Conservation (phyloP, 2,329 filamentous ascomycete genomes). For the Neophaeococcomyces aloes region DNA sequence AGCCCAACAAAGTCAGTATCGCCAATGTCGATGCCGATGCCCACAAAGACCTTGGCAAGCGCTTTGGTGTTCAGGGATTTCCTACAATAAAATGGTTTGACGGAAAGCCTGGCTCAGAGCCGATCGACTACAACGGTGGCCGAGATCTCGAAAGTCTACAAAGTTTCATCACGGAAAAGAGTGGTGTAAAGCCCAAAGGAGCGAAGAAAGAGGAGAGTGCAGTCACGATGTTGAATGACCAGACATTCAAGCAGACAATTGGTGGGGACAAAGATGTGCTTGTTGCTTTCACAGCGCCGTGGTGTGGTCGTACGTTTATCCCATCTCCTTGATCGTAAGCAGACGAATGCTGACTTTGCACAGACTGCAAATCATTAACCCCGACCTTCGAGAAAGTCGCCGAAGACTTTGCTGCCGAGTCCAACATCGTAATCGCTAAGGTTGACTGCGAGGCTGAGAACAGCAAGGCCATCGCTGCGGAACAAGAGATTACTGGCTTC, state of each 20-base stretch:
- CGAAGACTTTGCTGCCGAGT: slow-evolving; percentile 65
- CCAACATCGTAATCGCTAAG: slow-evolving; percentile 78
- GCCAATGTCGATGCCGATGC: slow-evolving; percentile 94
- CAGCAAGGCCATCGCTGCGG: slow-evolving; percentile 64
- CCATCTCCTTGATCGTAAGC: background rate
- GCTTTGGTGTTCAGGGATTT: slow-evolving; percentile 85
- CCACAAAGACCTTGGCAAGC: slow-evolving; percentile 71
- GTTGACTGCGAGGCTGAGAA: slow-evolving; percentile 85
- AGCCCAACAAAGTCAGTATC: slow-evolving; percentile 68
- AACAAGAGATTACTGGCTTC: slow-evolving; percentile 73
- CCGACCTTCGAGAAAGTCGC: slow-evolving; percentile 85
- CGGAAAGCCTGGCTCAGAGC: slow-evolving; percentile 70
- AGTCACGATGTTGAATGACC: slow-evolving; percentile 70
- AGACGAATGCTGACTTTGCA: background rate
- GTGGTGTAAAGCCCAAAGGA: slow-evolving; percentile 65
- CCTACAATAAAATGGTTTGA: slow-evolving; percentile 97
- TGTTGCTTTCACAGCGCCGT: slow-evolving; percentile 94
- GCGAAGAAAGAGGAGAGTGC: slow-evolving; percentile 62
- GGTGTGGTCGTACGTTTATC: slow-evolving; percentile 80
- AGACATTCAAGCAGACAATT: slow-evolving; percentile 64
- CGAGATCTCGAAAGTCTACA: slow-evolving; percentile 78
- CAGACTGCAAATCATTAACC: slow-evolving; percentile 94
- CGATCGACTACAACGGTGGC: slow-evolving; percentile 74
- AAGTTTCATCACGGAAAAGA: slow-evolving; percentile 76
- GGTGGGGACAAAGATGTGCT: slow-evolving; percentile 81